Evolutionary conservation across 2,329 filamentous ascomycete genomes (phyloP), one percentile per base, ranked within the genome.

Genomic region (Emydomyces testavorans): DNA sequence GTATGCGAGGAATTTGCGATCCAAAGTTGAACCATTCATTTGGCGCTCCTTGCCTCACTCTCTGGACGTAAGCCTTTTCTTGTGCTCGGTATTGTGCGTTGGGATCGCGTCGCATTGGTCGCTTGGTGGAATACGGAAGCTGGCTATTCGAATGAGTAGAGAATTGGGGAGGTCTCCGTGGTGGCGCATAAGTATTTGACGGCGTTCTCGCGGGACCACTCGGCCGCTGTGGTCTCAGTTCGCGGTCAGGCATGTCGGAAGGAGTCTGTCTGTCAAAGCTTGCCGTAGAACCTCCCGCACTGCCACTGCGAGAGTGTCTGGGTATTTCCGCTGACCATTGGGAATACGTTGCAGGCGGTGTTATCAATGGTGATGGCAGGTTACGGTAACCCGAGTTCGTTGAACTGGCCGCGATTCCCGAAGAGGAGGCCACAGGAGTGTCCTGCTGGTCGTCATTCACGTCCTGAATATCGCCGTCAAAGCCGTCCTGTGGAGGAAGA

Each of bases 41-140:
- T 52, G 76, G 76, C 36, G 80, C 78, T 56, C 92, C 85, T 62
- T 93, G 86, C 50, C 88, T 81, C 60, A 96, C 77, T 57, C 90
- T 82, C 65, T 94, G 87, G 28, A 96, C 83, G 62, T 98, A 98
- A 49, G 90, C 90, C 62, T 89, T 86, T 65, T 96, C 90, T 66
- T 96, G 87, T 40, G 85, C 85, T 51, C 84, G 73, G 62, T 85
- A 86, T 56, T 83, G 79, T 45, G 80, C 80, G 58, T 82, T 82
- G 7, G 82, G 82, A 58, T 85, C 83, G 53, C 74, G 65, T 50
- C 77, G 69, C 31, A 72, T 64, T 32, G 62, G 60, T 53, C 79
- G 69, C 52, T 75, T 76, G 2, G 71, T 65, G 1, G 78, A 80
- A 5, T 71, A 73, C 6, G 76, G 78, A 52, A 78, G 73, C 52